Percentiles rank a stretch among this genome's conserved stretches.
These are phyloP conservation scores for Arctium minus DNA, from an alignment of 129 eudicot genomes.

Conservation along the genomic window DNA sequence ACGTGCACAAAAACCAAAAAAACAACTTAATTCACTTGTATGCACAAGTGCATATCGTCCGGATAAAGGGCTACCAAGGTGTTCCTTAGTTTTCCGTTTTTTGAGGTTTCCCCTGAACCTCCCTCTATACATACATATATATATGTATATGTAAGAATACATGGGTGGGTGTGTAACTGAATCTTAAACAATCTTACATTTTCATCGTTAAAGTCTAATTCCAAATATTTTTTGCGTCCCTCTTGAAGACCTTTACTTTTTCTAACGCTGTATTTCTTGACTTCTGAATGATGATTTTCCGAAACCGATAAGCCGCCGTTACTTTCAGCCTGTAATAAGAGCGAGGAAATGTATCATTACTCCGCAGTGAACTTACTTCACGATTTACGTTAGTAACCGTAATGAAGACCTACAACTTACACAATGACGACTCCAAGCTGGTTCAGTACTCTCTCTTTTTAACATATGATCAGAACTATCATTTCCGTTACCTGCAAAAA, in stretches of 20 bases:
- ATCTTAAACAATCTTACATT: slow-evolving; percentile 43
- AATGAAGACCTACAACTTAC: slow-evolving; percentile 89
- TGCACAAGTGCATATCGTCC: too few relatives aligned
- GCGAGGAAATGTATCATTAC: slow-evolving; percentile 24
- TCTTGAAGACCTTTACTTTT: slow-evolving; percentile 38
- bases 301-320: slow-evolving; percentile 49
- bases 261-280: slow-evolving; percentile 29
- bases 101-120: too few relatives aligned
- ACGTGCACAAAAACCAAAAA: too few relatives aligned
- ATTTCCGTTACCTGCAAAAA: slow-evolving; percentile 47
- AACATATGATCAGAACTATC: slow-evolving; percentile 20
- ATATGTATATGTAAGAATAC: too few relatives aligned
- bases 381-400: slow-evolving; percentile 21
- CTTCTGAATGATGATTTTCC: slow-evolving; percentile 38
- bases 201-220: slow-evolving; percentile 73
- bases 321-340: slow-evolving; percentile 55
- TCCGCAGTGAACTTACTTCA: slow-evolving; percentile 29
- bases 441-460: slow-evolving; percentile 26
- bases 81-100: too few relatives aligned
- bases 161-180: not conserved
- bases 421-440: slow-evolving; percentile 53
- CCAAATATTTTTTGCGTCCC: slow-evolving; percentile 31
- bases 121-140: too few relatives aligned
- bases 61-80: too few relatives aligned
- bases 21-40: too few relatives aligned